Percentiles rank a stretch among this genome's conserved stretches.
Conservation (phyloP, 208 protist genomes). For the Novymonas esmeraldas region DNA sequence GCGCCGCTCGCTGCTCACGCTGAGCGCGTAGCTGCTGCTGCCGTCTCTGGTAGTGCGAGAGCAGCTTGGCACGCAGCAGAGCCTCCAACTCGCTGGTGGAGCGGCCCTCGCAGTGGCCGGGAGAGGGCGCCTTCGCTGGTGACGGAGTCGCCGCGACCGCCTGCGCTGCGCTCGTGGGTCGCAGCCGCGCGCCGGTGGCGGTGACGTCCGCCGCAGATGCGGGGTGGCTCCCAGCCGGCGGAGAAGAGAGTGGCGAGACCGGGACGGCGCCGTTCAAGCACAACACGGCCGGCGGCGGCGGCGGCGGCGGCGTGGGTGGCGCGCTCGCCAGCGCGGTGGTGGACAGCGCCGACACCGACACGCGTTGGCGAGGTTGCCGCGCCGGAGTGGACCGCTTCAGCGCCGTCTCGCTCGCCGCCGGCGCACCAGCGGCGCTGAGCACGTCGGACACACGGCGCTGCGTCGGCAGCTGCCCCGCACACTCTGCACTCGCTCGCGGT, state of each 20-base stretch:
- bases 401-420: not conserved
- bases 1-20: constrained; percentile 31
- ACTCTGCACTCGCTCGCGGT: not conserved
- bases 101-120: constrained; percentile 31
- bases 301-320: not conserved
- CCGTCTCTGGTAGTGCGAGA: constrained; percentile 43
- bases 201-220: not conserved
- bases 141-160: not conserved
- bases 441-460: constrained; percentile 9
- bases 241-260: too few relatives aligned
- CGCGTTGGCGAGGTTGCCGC: not conserved
- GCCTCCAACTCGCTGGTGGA: constrained; percentile 54
- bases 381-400: not conserved
- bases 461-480: not conserved
- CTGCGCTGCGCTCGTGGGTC: not conserved
- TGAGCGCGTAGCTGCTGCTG: constrained; percentile 39
- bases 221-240: not conserved
- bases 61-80: constrained; percentile 54
- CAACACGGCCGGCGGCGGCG: too few relatives aligned
- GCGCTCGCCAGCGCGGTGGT: not conserved
- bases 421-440: not conserved
- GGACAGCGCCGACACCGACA: not conserved
- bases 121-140: constrained; percentile 4
- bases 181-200: constrained; percentile 12
- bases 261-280: too few relatives aligned